phyloP scores from a whole-genome alignment of 1,284 basidiomycete species.

The Ceratobasidium sp. region DNA sequence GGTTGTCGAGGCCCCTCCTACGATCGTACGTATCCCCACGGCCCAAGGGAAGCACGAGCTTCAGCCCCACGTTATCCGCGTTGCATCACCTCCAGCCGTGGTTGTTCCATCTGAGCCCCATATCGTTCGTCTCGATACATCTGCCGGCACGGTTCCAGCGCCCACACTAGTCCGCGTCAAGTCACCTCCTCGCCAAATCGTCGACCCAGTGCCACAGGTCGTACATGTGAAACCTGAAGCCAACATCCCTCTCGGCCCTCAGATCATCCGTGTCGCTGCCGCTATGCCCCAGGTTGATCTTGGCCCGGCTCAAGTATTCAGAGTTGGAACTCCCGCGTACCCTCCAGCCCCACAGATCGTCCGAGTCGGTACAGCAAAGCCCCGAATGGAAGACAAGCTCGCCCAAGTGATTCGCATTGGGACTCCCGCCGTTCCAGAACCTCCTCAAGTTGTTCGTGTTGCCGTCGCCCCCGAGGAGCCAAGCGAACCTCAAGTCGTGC shows the following conservation, averaged over 20 bases:
- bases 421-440: conserved; percentile 30
- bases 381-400: conserved; percentile 29
- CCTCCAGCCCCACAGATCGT: conserved; percentile 40
- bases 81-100: conserved; percentile 35
- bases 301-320: conserved; percentile 30
- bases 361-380: conserved; percentile 36
- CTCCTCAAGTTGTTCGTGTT: conserved; percentile 28
- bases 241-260: conserved; percentile 32
- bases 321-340: conserved; percentile 38
- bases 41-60: conserved; percentile 33
- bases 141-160: background rate
- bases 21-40: conserved; percentile 37
- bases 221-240: conserved; percentile 25
- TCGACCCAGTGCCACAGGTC: conserved; percentile 35
- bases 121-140: conserved; percentile 33
- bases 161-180: conserved; percentile 26
- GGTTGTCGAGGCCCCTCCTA: conserved; percentile 35
- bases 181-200: conserved; percentile 36
- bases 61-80: conserved; percentile 37
- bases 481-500: conserved; percentile 29
- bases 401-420: conserved; percentile 31
- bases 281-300: conserved; percentile 30
- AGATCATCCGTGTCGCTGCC: conserved; percentile 40
- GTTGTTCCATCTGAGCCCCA: conserved; percentile 35
- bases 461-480: conserved; percentile 6